Evolutionary conservation across 208 protist genomes (phyloP).

Genomic region (Crithidia thermophila): DNA sequence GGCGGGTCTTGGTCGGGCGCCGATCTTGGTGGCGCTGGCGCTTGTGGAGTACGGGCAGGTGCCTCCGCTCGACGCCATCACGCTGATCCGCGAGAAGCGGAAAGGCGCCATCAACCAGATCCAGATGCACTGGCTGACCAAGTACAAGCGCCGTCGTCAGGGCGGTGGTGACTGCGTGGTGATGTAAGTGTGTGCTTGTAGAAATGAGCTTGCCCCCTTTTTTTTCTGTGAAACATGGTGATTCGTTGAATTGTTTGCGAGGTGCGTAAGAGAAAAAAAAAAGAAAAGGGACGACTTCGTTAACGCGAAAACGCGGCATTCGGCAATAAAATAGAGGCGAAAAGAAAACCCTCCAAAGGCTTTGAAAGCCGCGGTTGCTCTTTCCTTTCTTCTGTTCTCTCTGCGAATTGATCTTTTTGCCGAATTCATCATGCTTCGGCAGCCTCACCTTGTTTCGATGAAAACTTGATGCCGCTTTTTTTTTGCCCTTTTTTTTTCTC

Average conservation of each 20-base stretch:
- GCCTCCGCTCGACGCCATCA: constrained; percentile 82
- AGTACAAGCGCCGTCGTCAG: constrained; percentile 77
- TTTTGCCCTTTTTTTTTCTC: background rate
- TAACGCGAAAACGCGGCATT: too few relatives aligned
- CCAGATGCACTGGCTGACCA: constrained; percentile 90
- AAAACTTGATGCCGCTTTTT: background rate
- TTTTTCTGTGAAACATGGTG: background rate
- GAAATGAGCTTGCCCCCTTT: too few relatives aligned
- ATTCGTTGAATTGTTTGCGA: too few relatives aligned
- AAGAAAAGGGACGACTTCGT: too few relatives aligned
- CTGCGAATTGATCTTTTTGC: too few relatives aligned
- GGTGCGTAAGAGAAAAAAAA: too few relatives aligned
- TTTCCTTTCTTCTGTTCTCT: too few relatives aligned
- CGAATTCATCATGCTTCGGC: too few relatives aligned
- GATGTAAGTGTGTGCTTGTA: constrained; percentile 46
- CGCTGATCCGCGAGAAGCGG: constrained; percentile 77
- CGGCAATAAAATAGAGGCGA: too few relatives aligned
- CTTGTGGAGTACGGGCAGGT: constrained; percentile 88
- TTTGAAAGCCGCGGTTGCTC: too few relatives aligned
- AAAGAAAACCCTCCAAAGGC: too few relatives aligned
- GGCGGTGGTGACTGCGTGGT: constrained; percentile 56
- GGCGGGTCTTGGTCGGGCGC: constrained; percentile 91
- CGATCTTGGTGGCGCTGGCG: constrained; percentile 92
- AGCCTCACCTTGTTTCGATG: too few relatives aligned
- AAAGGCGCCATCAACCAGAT: constrained; percentile 91